Evolutionary conservation across 768 basidiomycete species (phyloP).

Genomic region (Cystofilobasidium macerans): DNA sequence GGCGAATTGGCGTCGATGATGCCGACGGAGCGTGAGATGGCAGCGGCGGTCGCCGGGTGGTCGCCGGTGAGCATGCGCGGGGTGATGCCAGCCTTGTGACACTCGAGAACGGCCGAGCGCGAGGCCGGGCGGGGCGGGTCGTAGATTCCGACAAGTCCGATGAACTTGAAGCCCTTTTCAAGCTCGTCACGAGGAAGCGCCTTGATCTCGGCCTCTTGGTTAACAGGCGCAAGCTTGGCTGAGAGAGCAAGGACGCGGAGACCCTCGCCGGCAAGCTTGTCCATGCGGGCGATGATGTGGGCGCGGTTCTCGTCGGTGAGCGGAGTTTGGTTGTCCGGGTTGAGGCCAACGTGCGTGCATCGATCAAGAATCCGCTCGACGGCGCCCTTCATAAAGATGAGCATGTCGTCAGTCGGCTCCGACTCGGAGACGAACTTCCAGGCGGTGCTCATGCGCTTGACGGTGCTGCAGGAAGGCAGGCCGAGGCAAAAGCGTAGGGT

Average conservation of each 20-base stretch:
- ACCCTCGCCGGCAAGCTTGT: constrained; percentile 40
- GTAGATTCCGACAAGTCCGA: constrained; percentile 50
- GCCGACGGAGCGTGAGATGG: constrained; percentile 47
- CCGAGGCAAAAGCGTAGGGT: no score
- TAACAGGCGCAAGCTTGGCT: constrained; percentile 36
- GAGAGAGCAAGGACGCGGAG: constrained; percentile 40
- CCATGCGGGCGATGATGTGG: constrained; percentile 30
- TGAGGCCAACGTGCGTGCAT: constrained; percentile 38
- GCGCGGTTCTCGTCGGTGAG: constrained; percentile 33
- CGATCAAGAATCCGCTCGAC: constrained; percentile 47
- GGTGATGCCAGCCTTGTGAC: constrained; percentile 47
- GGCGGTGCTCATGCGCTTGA: constrained; percentile 28
- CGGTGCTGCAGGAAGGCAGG: no score
- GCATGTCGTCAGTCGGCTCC: constrained; percentile 25
- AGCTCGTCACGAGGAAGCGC: constrained; percentile 41
- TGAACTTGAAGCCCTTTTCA: constrained; percentile 45
- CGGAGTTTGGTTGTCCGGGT: constrained; percentile 26
- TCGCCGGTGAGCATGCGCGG: constrained; percentile 49
- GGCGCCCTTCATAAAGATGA: constrained; percentile 39
- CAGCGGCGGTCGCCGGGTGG: constrained; percentile 47
- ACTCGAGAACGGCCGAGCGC: constrained; percentile 46
- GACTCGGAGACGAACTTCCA: constrained; percentile 29
- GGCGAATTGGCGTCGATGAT: constrained; percentile 39
- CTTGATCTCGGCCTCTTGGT: constrained; percentile 34
- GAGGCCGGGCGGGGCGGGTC: constrained; percentile 52